phyloP scores from a whole-genome alignment of 116 monocot species.

The Iris pallida region DNA sequence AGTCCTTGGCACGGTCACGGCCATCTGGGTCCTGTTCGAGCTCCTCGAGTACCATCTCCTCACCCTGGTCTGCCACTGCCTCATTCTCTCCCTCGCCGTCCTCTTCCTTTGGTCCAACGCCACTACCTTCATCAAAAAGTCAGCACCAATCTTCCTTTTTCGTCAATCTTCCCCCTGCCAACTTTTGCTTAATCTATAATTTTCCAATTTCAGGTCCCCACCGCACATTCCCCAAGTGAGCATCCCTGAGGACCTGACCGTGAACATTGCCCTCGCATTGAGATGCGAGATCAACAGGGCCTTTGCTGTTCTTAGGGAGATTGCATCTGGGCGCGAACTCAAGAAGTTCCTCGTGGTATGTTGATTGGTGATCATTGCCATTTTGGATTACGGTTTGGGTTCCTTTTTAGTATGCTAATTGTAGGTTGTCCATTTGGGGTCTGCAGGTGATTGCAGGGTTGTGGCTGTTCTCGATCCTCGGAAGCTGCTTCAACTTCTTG shows the following conservation, averaged over 20 bases:
- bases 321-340: slow-evolving; percentile 17
- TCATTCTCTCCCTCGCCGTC: slow-evolving; percentile 38
- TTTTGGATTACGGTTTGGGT: background rate
- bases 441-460: slow-evolving; percentile 21
- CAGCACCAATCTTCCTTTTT: background rate
- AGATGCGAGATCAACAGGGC: slow-evolving; percentile 21
- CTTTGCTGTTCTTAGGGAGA: slow-evolving; percentile 15
- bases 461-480: slow-evolving; percentile 22
- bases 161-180: background rate
- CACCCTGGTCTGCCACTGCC: slow-evolving; percentile 43
- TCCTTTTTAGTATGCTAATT: background rate
- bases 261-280: slow-evolving; percentile 18
- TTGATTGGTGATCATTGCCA: background rate
- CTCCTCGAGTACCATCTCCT: slow-evolving; percentile 65
- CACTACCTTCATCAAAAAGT: slow-evolving; percentile 58
- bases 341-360: slow-evolving; percentile 32
- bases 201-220: slow-evolving; percentile 9
- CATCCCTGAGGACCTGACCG: slow-evolving; percentile 19
- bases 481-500: slow-evolving; percentile 28
- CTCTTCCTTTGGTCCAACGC: slow-evolving; percentile 68
- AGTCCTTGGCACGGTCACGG: slow-evolving; percentile 49
- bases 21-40: slow-evolving; percentile 72
- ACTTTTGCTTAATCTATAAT: background rate
- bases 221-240: slow-evolving; percentile 21
- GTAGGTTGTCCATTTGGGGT: background rate